phyloP scores from a whole-genome alignment of 345 rosid genomes.

The Boechera retrofracta region DNA sequence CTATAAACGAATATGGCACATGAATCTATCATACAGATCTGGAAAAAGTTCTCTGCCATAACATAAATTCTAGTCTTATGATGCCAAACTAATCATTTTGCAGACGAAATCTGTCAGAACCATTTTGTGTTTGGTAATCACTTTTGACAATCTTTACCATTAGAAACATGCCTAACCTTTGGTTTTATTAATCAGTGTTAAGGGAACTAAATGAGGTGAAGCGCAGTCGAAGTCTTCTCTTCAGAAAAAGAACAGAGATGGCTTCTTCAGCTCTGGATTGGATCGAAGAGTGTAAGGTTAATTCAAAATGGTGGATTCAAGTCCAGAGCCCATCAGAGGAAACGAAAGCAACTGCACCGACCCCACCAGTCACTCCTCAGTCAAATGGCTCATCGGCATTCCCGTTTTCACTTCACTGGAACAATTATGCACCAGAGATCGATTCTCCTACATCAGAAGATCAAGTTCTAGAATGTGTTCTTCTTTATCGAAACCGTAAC shows the following conservation, averaged over 20 bases:
- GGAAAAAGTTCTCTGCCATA: background rate
- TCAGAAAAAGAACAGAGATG: slow-evolving; percentile 60
- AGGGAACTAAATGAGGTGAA: slow-evolving; percentile 76
- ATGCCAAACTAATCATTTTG: background rate
- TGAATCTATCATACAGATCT: background rate
- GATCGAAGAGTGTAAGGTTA: slow-evolving; percentile 74
- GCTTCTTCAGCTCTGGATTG: slow-evolving; percentile 67
- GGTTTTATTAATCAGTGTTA: slow-evolving; percentile 52
- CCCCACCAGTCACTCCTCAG: slow-evolving; percentile 77
- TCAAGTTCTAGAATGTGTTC: slow-evolving; percentile 70
- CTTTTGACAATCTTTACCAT: slow-evolving; percentile 6
- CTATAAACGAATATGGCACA: background rate
- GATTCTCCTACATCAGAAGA: slow-evolving; percentile 78
- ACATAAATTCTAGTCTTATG: background rate
- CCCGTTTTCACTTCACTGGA: slow-evolving; percentile 40
- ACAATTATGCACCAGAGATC: slow-evolving; percentile 38
- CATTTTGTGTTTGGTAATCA: background rate
- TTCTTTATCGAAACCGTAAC: slow-evolving; percentile 54
- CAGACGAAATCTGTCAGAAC: background rate
- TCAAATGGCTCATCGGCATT: slow-evolving; percentile 46
- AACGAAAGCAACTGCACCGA: slow-evolving; percentile 53
- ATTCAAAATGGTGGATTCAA: slow-evolving; percentile 85
- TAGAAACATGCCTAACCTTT: slow-evolving; percentile 7
- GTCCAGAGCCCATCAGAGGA: slow-evolving; percentile 71
- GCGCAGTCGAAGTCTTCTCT: slow-evolving; percentile 51